Conservation (phyloP, 495 filamentous ascomycete genomes). For the Xylaria grammica region DNA sequence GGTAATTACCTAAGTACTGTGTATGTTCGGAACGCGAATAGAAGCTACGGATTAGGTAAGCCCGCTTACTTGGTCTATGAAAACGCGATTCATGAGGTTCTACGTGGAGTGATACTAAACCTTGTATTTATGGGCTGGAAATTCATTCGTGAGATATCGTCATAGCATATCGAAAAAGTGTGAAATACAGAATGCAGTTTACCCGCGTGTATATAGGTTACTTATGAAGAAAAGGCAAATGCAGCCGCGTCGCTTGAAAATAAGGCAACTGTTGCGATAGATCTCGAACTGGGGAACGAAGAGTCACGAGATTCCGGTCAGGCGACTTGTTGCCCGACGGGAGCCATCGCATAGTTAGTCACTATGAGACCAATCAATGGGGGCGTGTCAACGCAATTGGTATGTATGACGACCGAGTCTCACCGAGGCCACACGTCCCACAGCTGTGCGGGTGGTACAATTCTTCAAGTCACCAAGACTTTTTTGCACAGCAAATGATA, state of each 20-base stretch:
- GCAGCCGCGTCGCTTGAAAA: not conserved
- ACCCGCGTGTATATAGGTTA: not conserved
- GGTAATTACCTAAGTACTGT: no score
- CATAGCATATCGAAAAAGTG: not conserved
- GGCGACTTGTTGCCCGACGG: not conserved
- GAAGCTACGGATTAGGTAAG: not conserved
- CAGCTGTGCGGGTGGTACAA: not conserved
- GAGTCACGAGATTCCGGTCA: not conserved
- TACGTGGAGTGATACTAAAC: not conserved
- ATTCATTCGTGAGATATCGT: conserved; percentile 3
- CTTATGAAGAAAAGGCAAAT: no score
- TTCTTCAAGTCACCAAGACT: not conserved
- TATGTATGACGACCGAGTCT: not conserved
- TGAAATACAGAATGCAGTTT: not conserved
- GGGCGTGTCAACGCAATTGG: not conserved
- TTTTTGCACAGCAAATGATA: not conserved
- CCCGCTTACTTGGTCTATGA: not conserved
- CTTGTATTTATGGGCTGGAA: not conserved
- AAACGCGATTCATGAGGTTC: not conserved
- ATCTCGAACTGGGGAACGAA: not conserved
- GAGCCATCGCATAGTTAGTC: not conserved
- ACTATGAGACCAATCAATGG: not conserved
- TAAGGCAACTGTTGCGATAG: not conserved
- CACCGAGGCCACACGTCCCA: not conserved
- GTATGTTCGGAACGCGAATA: no score